phyloP scores from a whole-genome alignment of 1,139 yeast species.

The Dujonia santamariae region DNA sequence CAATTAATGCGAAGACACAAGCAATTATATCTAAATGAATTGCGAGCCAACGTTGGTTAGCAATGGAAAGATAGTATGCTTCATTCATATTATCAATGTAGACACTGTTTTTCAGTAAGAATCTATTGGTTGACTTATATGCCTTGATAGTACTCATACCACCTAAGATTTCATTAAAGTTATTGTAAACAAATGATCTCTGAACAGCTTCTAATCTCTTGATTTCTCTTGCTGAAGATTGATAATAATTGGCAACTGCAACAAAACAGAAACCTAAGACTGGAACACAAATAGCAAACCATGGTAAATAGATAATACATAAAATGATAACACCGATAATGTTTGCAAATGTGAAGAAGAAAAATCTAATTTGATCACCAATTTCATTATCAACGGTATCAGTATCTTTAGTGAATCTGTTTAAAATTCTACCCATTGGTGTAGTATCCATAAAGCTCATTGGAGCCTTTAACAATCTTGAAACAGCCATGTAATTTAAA shows the following conservation, averaged over 20 bases:
- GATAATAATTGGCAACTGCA: conserved; percentile 47
- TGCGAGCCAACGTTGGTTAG: conserved; percentile 78
- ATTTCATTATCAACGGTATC: conserved; percentile 79
- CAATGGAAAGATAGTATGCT: conserved; percentile 63
- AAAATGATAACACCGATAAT: conserved; percentile 65
- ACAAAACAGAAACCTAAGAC: conserved; percentile 33
- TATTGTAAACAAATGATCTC: conserved; percentile 74
- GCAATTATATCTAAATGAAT: conserved; percentile 60
- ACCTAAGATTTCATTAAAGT: conserved; percentile 69
- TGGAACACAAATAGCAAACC: conserved; percentile 54
- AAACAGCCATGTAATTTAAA: conserved; percentile 50
- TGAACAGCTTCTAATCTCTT: conserved; percentile 78
- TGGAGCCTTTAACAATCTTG: conserved; percentile 59
- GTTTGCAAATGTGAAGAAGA: conserved; percentile 49
- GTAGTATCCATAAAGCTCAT: conserved; percentile 61
- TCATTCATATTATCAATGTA: conserved; percentile 66
- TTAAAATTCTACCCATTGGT: conserved; percentile 61
- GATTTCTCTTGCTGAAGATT: conserved; percentile 74
- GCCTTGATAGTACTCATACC: conserved; percentile 74
- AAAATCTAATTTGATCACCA: conserved; percentile 56
- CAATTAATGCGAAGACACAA: conserved; percentile 39
- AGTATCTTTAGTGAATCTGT: conserved; percentile 76
- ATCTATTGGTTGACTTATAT: conserved; percentile 48
- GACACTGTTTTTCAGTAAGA: conserved; percentile 45
- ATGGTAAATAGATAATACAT: conserved; percentile 71